These are phyloP conservation scores for Xylaria sp. DNA, from an alignment of 2,329 filamentous ascomycete genomes.

Conservation along the genomic window DNA sequence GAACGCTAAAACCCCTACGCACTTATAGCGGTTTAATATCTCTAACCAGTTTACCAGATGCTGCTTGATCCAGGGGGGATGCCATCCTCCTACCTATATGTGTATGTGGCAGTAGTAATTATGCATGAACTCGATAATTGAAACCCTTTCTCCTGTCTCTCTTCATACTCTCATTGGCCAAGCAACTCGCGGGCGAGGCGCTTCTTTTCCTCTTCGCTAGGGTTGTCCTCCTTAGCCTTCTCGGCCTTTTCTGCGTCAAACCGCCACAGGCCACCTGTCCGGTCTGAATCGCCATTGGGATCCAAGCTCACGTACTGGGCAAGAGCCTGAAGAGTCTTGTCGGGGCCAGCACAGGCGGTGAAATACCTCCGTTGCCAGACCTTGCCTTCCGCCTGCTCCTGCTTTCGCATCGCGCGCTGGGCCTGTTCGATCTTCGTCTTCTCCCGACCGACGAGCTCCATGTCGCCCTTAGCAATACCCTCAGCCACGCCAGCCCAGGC, in stretches of 20 bases:
- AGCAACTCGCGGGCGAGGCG: slow-evolving; percentile 33
- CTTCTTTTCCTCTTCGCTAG: slow-evolving; percentile 36
- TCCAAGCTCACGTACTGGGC: slow-evolving; percentile 44
- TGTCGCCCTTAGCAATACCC: slow-evolving; percentile 67
- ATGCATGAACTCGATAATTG: not conserved
- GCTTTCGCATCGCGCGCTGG: slow-evolving; percentile 66
- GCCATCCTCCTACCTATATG: not conserved
- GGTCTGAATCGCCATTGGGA: slow-evolving; percentile 50
- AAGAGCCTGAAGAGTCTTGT: slow-evolving; percentile 42
- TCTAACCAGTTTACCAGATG: not conserved
- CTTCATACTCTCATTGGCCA: slow-evolving; percentile 24
- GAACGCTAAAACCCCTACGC: not conserved
- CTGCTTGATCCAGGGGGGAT: not conserved
- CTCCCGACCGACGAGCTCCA: slow-evolving; percentile 63
- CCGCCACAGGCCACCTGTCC: slow-evolving; percentile 57
- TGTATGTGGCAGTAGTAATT: not conserved
- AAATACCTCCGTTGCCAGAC: slow-evolving; percentile 87
- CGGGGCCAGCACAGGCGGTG: slow-evolving; percentile 41
- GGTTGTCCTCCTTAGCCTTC: slow-evolving; percentile 36
- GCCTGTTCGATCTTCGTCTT: slow-evolving; percentile 79
- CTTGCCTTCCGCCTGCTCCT: slow-evolving; percentile 50
- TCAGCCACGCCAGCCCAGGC: slow-evolving; percentile 75
- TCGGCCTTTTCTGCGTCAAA: slow-evolving; percentile 44
- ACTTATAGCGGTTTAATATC: not conserved
- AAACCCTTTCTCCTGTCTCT: too few relatives aligned